Conservation (phyloP, 2,329 filamentous ascomycete species). For the Claviceps digitariae region DNA sequence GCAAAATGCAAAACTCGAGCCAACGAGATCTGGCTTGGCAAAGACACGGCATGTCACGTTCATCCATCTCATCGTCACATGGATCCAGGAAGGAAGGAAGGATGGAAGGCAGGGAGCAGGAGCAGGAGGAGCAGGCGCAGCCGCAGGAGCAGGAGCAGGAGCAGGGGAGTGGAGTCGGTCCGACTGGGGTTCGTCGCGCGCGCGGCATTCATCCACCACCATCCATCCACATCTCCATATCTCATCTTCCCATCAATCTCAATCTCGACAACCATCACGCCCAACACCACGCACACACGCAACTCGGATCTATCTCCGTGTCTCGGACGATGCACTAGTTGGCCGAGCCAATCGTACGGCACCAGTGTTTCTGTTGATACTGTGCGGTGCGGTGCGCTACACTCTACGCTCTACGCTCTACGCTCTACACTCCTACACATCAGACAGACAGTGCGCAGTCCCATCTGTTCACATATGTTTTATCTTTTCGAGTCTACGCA, state of each 20-base stretch:
- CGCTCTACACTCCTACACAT: background rate
- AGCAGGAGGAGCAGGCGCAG: too few relatives aligned
- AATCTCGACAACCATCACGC: background rate
- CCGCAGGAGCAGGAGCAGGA: too few relatives aligned
- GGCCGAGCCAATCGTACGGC: background rate
- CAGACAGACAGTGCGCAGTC: too few relatives aligned
- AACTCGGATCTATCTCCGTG: background rate
- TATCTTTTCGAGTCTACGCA: too few relatives aligned
- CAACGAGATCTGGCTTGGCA: background rate
- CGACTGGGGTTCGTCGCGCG: background rate
- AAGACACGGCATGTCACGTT: background rate
- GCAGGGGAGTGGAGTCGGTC: constrained; percentile 1
- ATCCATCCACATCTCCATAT: background rate
- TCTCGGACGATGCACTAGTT: background rate
- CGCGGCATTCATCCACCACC: background rate
- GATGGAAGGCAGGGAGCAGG: too few relatives aligned
- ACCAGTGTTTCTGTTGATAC: background rate
- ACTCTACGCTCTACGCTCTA: too few relatives aligned
- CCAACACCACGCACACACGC: background rate
- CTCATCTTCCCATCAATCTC: background rate
- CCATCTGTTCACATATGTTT: too few relatives aligned
- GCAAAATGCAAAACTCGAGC: background rate
- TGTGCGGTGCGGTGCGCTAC: too few relatives aligned
- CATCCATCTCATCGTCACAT: too few relatives aligned
- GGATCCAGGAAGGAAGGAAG: background rate